Evolutionary conservation across 805 yeast genomes (phyloP), one percentile per base, ranked within the genome.

Genomic region (Hemisphaericaspora nanyangensis): DNA sequence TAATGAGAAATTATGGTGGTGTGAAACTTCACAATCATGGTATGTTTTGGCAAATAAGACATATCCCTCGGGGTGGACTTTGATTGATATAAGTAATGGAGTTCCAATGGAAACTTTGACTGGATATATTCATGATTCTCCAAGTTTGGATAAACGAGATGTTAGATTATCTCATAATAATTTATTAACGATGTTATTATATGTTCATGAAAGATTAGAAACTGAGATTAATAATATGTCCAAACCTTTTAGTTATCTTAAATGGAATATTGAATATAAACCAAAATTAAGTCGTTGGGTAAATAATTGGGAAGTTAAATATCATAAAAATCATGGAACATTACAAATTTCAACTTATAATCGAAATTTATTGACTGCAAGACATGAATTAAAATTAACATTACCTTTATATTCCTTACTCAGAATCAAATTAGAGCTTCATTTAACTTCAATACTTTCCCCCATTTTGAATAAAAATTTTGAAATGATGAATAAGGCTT

Each of bases 401-500:
- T 59, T 85, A 40, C 91, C 93, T 4, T 57, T 85, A 47, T 69
- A 79, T 35, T 72, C 77, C 17, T 76, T 83, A 53, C 82, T 87
- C 15, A 81, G 80, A 52, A 80, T 85, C 34, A 70, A 85, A 45
- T 70, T 81, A 43, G 75, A 83, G 52, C 61, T 83, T 24, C 70
- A 78, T 50, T 53, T 83, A 34, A 74, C 87, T 0, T 80, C 85
- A 3, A 71, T 82, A 6, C 66, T 84, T 54, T 68, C 72, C 39
- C 70, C 70, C 31, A 77, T 82, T 5, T 77, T 88, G 75, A 54
- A 63, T 38, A 78, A 82, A 49, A 82, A 85, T 56, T 84, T 89
- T 87, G 65, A 56, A 12, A 76, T 71, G 0, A 80, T 85, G 88
- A 81, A 80, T 48, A 47, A 53, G 6, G 69, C 70, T 32, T 61